phyloP scores from a whole-genome alignment of 306 rosid genomes.

The Cyclanthera cordifolia region DNA sequence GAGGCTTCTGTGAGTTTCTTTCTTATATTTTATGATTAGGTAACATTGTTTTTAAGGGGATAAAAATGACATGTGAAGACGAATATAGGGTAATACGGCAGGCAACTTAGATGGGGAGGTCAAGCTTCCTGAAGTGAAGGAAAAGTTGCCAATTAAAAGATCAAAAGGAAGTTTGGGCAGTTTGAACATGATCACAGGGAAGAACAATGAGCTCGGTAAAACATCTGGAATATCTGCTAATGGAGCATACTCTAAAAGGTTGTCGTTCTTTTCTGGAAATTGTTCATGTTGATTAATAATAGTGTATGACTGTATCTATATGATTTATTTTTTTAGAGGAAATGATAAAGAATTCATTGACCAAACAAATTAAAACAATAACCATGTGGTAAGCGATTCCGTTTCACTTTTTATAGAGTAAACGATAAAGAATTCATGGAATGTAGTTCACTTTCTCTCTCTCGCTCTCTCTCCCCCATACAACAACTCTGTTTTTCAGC shows the following conservation, averaged over 20 bases:
- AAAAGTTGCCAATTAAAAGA: slow-evolving; percentile 85
- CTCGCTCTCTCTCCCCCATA: no score
- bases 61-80: slow-evolving; percentile 21
- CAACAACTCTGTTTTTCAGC: no score
- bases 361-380: no score
- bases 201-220: slow-evolving; percentile 64
- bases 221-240: slow-evolving; percentile 62
- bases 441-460: no score
- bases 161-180: slow-evolving; percentile 98
- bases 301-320: not conserved
- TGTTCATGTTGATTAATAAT: not conserved
- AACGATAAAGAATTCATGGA: no score
- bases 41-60: slow-evolving; percentile 17
- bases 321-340: not conserved
- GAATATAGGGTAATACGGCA: slow-evolving; percentile 66
- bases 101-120: slow-evolving; percentile 71
- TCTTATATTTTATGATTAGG: slow-evolving; percentile 8
- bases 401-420: no score
- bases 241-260: slow-evolving; percentile 91
- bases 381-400: no score
- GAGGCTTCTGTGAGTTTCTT: slow-evolving; percentile 76
- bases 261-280: slow-evolving; percentile 3
- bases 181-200: slow-evolving; percentile 95
- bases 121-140: slow-evolving; percentile 76
- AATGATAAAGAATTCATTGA: not conserved